Evolutionary conservation across 2,329 filamentous ascomycete genomes (phyloP).

Genomic region (Aspergillus bombycis): DNA sequence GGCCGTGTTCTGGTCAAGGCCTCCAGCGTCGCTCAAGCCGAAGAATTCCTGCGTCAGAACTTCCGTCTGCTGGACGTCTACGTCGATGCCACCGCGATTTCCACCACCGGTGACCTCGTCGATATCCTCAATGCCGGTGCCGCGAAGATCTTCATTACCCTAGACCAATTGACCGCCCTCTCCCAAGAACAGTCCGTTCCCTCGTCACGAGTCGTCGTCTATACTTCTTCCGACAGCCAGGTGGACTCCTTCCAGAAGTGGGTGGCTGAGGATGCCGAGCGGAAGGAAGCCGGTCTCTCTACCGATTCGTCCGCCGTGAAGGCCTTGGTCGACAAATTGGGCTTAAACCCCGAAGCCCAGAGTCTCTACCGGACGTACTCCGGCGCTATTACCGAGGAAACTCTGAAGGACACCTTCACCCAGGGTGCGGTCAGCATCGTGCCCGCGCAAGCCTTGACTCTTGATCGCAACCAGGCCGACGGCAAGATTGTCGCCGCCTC

Average conservation of each 20-base stretch:
- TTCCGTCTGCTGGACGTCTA: conserved; percentile 64
- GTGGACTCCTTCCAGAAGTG: conserved; percentile 44
- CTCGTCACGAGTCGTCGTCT: conserved; percentile 61
- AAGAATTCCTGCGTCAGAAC: conserved; percentile 60
- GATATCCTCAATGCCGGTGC: conserved; percentile 84
- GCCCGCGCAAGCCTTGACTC: conserved; percentile 70
- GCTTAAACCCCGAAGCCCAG: conserved; percentile 43
- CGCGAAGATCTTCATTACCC: conserved; percentile 78
- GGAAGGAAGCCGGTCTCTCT: conserved; percentile 40
- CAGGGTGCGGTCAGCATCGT: conserved; percentile 71
- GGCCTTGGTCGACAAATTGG: conserved; percentile 41
- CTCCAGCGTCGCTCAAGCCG: conserved; percentile 42
- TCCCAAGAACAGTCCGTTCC: conserved; percentile 55
- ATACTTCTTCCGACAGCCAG: conserved; percentile 47
- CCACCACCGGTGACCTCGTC: conserved; percentile 72
- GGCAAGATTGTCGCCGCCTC: conserved; percentile 67
- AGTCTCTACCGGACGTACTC: conserved; percentile 44
- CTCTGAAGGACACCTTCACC: conserved; percentile 52
- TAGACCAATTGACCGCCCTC: conserved; percentile 65
- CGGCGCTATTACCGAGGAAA: conserved; percentile 47
- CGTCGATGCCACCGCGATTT: conserved; percentile 74
- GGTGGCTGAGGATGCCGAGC: conserved; percentile 40
- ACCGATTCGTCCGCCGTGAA: conserved; percentile 42
- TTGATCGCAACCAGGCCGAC: conserved; percentile 62
- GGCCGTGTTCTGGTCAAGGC: conserved; percentile 60